These are phyloP conservation scores for Hanseniaspora meyeri DNA, from an alignment of 805 yeast species.

Conservation along the genomic window DNA sequence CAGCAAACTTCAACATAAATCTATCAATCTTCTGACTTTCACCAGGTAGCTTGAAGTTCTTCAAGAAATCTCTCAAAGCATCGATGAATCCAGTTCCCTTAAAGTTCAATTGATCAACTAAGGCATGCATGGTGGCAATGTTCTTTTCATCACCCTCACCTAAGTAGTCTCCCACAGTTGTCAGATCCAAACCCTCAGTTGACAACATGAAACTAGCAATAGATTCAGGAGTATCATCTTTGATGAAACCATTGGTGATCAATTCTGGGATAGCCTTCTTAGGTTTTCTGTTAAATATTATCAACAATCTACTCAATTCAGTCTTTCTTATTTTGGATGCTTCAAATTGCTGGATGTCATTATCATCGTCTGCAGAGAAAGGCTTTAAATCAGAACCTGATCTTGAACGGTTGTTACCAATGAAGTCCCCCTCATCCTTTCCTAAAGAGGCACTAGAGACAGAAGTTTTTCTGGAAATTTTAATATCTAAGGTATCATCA, in stretches of 20 bases:
- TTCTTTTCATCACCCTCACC: constrained; percentile 79
- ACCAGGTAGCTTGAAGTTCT: constrained; percentile 87
- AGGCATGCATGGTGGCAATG: constrained; percentile 79
- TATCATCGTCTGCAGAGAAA: constrained; percentile 23
- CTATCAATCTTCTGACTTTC: constrained; percentile 97
- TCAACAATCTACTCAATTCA: constrained; percentile 62
- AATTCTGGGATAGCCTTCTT: constrained; percentile 62
- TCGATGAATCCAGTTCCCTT: constrained; percentile 57
- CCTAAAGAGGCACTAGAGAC: constrained; percentile 17
- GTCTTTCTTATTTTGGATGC: constrained; percentile 71
- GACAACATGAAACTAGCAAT: constrained; percentile 66
- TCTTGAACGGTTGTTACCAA: not conserved
- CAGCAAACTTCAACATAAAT: constrained; percentile 93
- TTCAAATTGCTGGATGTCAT: constrained; percentile 74
- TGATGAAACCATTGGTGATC: constrained; percentile 50
- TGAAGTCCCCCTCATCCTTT: not conserved
- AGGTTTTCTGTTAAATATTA: constrained; percentile 73
- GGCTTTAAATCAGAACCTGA: not conserved
- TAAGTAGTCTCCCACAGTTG: constrained; percentile 76
- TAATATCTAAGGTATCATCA: constrained; percentile 10
- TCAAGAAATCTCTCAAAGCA: constrained; percentile 73
- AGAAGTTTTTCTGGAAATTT: constrained; percentile 9
- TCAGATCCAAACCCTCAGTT: constrained; percentile 68
- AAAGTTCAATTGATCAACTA: constrained; percentile 81
- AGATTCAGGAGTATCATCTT: constrained; percentile 45